Conservation (phyloP, 208 protist species). For the Strigomonas galati region DNA sequence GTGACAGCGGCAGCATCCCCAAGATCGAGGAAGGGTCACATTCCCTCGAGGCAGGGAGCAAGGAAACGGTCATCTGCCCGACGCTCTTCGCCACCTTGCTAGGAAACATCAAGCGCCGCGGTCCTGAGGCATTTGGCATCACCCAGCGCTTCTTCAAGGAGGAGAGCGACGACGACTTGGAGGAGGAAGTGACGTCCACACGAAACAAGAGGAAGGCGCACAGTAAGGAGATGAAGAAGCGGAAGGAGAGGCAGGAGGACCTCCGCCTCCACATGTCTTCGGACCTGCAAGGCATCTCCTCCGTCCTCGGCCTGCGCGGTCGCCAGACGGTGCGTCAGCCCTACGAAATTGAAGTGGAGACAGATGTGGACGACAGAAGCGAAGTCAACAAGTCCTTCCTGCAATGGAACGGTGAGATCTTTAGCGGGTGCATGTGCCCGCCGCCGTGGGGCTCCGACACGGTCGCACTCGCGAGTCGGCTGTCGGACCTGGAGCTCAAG, state of each 20-base stretch:
- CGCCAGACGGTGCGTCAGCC: conserved; percentile 53
- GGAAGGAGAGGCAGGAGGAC: background rate
- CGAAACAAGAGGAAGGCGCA: background rate
- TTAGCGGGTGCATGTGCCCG: conserved; percentile 62
- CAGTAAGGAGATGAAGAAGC: background rate
- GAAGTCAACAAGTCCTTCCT: conserved; percentile 43
- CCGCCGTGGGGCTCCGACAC: conserved; percentile 74
- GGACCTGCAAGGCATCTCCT: conserved; percentile 44
- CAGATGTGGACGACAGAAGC: conserved; percentile 32
- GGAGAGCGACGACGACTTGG: conserved; percentile 8
- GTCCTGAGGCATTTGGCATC: conserved; percentile 41
- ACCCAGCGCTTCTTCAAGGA: conserved; percentile 32
- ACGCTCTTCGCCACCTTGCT: conserved; percentile 31
- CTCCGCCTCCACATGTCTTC: conserved; percentile 20
- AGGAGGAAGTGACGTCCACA: too few species aligned
- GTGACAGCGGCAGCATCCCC: background rate
- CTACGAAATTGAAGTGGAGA: conserved; percentile 54
- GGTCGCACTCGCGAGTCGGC: conserved; percentile 43
- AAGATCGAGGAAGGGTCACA: too few species aligned
- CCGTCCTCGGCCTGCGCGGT: conserved; percentile 66
- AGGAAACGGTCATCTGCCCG: background rate
- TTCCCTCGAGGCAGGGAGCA: too few species aligned
- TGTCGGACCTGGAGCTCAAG: conserved; percentile 55
- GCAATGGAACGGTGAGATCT: conserved; percentile 88
- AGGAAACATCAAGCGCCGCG: conserved; percentile 43